Percentiles rank a stretch among this genome's conserved stretches.
These are phyloP conservation scores for Pyrrhoderma noxium DNA, from an alignment of 1,284 basidiomycete species.

Conservation along the genomic window DNA sequence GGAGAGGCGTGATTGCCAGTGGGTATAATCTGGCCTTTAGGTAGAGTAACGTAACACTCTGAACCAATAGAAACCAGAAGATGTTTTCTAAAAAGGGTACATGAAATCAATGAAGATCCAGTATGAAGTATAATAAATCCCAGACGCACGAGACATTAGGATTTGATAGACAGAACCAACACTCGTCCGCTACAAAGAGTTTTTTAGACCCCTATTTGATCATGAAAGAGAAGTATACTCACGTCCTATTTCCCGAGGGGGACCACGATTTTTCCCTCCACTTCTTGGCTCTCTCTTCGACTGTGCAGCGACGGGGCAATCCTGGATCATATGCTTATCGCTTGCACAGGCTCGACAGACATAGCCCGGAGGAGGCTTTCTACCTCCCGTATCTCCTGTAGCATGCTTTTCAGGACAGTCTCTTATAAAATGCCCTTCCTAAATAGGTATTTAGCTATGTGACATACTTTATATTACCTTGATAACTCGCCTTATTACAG, in stretches of 20 bases:
- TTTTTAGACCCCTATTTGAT: conserved; percentile 12
- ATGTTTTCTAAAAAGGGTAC: conserved; percentile 73
- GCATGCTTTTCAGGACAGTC: conserved; percentile 78
- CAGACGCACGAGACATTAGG: conserved; percentile 70
- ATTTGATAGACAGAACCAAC: conserved; percentile 96
- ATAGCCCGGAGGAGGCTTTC: conserved; percentile 76
- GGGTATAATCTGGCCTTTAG: conserved; percentile 87
- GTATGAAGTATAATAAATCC: not conserved
- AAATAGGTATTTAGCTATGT: conserved; percentile 2
- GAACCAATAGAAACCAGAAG: conserved; percentile 87
- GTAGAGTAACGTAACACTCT: conserved; percentile 89
- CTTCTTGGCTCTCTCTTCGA: conserved; percentile 28
- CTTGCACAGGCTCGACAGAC: conserved; percentile 84
- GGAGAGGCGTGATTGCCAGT: conserved; percentile 50
- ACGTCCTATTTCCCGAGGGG: conserved; percentile 76
- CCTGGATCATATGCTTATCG: conserved; percentile 75
- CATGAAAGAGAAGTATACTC: conserved; percentile 27
- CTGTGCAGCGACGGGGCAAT: conserved; percentile 70
- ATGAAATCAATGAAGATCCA: conserved; percentile 9
- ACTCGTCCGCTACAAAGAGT: conserved; percentile 63
- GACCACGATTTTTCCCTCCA: conserved; percentile 40
- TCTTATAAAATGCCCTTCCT: conserved; percentile 78
- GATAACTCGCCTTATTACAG: conserved; percentile 49
- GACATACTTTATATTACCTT: conserved; percentile 4
- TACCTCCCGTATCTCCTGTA: conserved; percentile 68